A percentile compares a stretch with the other conserved stretches of the same genome.
phyloP scores from a whole-genome alignment of 345 rosid species.

The Aurinia saxatilis region DNA sequence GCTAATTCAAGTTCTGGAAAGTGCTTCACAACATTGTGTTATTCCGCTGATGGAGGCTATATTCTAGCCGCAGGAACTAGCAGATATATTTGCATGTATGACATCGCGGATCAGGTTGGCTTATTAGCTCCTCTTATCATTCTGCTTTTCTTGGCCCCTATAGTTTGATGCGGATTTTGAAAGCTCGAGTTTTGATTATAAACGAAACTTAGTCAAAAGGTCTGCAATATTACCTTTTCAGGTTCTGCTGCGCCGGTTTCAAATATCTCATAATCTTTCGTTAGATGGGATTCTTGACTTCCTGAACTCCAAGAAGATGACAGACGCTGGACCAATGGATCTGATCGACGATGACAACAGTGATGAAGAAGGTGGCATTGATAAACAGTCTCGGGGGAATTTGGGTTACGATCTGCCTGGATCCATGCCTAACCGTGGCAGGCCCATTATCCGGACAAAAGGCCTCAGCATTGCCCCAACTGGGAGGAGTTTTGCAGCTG shows the following conservation, averaged over 20 bases:
- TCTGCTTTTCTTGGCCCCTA: neutral
- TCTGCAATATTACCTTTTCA: constrained; percentile 21
- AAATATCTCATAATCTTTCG: constrained; percentile 78
- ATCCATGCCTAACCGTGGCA: constrained; percentile 71
- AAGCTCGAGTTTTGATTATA: neutral
- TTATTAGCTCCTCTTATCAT: neutral
- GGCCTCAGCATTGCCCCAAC: constrained; percentile 89
- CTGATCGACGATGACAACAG: constrained; percentile 79
- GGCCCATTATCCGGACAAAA: constrained; percentile 74
- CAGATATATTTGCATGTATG: constrained; percentile 96
- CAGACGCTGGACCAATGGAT: constrained; percentile 92
- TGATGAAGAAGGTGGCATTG: constrained; percentile 80
- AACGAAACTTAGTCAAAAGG: neutral
- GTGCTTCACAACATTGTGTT: constrained; percentile 84
- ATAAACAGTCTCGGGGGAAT: constrained; percentile 64
- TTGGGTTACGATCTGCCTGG: constrained; percentile 88
- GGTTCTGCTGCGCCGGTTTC: constrained; percentile 82
- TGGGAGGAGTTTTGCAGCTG: constrained; percentile 84
- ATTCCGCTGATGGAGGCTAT: constrained; percentile 94
- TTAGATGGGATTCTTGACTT: constrained; percentile 95
- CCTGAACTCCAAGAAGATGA: constrained; percentile 88
- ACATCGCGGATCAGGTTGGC: constrained; percentile 90
- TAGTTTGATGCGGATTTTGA: constrained; percentile 3
- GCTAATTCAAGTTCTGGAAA: constrained; percentile 95
- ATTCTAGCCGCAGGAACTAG: constrained; percentile 92